Evolutionary conservation across 2,329 filamentous ascomycete species (phyloP).

Genomic region (Pseudocercospora pini-densiflorae): DNA sequence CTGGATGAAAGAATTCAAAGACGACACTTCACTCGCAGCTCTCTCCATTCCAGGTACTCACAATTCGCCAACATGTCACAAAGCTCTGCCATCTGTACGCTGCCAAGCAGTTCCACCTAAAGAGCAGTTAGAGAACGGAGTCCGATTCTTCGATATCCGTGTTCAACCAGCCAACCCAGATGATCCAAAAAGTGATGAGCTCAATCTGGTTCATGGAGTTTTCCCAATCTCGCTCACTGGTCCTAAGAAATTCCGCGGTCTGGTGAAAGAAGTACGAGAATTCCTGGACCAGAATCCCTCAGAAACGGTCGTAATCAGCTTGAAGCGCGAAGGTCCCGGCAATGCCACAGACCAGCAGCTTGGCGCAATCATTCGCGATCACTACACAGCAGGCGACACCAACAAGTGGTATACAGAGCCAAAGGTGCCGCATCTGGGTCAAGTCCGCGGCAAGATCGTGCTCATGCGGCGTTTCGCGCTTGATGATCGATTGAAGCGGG

Average conservation of each 20-base stretch:
- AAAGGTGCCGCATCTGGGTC: conserved; percentile 75
- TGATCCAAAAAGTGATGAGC: conserved; percentile 61
- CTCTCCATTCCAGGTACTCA: conserved; percentile 95
- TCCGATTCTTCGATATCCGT: conserved; percentile 92
- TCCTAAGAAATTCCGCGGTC: conserved; percentile 74
- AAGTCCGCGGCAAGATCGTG: conserved; percentile 80
- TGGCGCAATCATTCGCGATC: conserved; percentile 70
- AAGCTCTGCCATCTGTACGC: conserved; percentile 86
- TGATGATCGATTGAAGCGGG: conserved; percentile 53
- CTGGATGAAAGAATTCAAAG: conserved; percentile 81
- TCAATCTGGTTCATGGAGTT: conserved; percentile 84
- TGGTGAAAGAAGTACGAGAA: conserved; percentile 67
- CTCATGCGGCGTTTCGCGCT: conserved; percentile 80
- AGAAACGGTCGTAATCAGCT: conserved; percentile 81
- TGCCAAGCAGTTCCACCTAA: conserved; percentile 82
- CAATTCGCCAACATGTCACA: conserved; percentile 85
- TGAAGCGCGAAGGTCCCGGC: conserved; percentile 91
- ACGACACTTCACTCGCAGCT: conserved; percentile 73
- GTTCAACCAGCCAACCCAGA: conserved; percentile 68
- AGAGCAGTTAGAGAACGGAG: conserved; percentile 83
- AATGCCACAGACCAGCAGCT: conserved; percentile 79
- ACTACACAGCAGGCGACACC: conserved; percentile 65
- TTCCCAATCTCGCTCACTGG: conserved; percentile 88
- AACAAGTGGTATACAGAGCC: conserved; percentile 79
- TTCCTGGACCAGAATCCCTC: conserved; percentile 79